phyloP scores from a whole-genome alignment of 257 asterid genomes.

The Verbascum thapsus region DNA sequence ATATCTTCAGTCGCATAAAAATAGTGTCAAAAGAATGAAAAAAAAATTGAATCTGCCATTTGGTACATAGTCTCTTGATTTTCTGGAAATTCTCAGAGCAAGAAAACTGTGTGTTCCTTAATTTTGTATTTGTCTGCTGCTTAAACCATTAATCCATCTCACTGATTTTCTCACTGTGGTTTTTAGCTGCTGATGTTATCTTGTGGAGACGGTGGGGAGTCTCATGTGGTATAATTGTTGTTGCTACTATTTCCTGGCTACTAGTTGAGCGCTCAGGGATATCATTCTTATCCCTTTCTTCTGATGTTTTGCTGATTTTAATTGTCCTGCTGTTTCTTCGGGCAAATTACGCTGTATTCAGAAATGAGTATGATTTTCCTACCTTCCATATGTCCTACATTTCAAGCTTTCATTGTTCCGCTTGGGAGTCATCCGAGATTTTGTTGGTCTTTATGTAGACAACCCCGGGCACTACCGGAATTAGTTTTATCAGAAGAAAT shows the following conservation, averaged over 20 bases:
- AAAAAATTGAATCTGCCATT: background rate
- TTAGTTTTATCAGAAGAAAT: conserved; percentile 92
- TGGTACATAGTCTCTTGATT: conserved; percentile 4
- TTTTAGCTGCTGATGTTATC: conserved; percentile 82
- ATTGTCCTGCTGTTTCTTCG: conserved; percentile 70
- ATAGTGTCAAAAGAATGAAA: background rate
- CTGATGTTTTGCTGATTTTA: conserved; percentile 77
- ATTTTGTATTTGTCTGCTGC: conserved; percentile 24
- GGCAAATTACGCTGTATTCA: conserved; percentile 70
- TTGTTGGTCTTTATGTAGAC: conserved; percentile 51
- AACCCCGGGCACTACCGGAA: conserved; percentile 70
- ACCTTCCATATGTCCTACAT: conserved; percentile 6
- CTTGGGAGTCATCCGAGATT: conserved; percentile 27
- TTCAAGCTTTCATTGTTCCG: conserved; percentile 17
- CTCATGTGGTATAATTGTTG: conserved; percentile 66
- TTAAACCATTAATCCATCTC: conserved; percentile 27
- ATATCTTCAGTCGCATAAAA: conserved; percentile 5
- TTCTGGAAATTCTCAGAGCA: conserved; percentile 12
- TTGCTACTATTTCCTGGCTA: conserved; percentile 85
- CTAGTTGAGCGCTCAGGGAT: conserved; percentile 79
- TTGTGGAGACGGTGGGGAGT: conserved; percentile 73
- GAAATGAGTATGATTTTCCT: conserved; percentile 54
- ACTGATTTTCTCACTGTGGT: conserved; percentile 33
- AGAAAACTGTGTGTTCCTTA: conserved; percentile 21
- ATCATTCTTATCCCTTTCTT: conserved; percentile 73